Base-by-base conservation (phyloP, 1,284 basidiomycete species). In the Mycosarcoma mackinlayi region DNA sequence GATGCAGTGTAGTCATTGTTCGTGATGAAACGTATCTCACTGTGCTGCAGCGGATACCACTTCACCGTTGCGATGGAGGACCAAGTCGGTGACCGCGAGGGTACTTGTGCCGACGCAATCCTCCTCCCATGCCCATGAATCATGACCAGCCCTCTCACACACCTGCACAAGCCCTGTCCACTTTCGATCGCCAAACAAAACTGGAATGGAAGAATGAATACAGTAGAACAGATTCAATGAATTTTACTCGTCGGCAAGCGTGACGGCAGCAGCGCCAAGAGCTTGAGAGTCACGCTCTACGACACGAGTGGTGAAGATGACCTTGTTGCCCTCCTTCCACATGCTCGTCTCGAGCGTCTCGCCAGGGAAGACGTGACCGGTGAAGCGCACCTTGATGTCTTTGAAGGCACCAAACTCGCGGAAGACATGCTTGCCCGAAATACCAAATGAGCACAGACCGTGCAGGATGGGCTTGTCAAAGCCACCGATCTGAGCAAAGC, bases 371-470 rank as follows among this genome's bases (percentile, higher is more conserved):
- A 98, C 93, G 6, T 91, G 88, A n/a, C 92, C 92, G 0, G 90
- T 88, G 83, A 95, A 94, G 52, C 95, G 89, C 64, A 93, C 93
- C 88, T 98, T 98, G 86, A 98, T 96, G 83, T 97, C 93, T 79
- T 89, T 89, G 85, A 88, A 95, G 8, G 88, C 84, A 23, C 95
- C 95, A 81, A 89, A 98, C 2, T 89, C 87, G 84, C 94, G 91
- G 77, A 92, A 84, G 39, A 99, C 88, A 81, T 97, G 93, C 85
- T 97, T 97, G n/a, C 90, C 92, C 9, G 94, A 88, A 67, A 98
- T 90, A 47, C 95, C 95, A 87, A 97, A 92, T 40, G 87, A 92
- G 86, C 94, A 98, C 6, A 98, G 88, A 23, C 91, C 90, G 87
- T 85, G 86, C 13, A 87, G 81, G 73, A 87, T 80, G 46, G 95